phyloP scores from a whole-genome alignment of 495 filamentous ascomycete genomes.

The Podospora anserina region DNA sequence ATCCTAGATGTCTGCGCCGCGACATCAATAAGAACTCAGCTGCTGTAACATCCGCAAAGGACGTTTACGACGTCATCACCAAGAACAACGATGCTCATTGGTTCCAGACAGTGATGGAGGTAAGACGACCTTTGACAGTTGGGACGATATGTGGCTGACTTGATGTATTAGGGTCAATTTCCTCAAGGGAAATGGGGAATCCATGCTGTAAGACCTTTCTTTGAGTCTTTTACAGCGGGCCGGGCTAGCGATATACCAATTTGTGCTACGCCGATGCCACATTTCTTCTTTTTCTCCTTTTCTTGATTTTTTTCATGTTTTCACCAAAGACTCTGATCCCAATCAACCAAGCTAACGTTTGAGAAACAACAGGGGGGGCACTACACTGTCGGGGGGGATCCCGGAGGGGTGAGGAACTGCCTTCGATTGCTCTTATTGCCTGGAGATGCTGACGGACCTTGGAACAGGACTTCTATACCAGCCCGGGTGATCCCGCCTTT shows the following conservation, averaged over 20 bases:
- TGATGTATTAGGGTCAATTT: constrained; percentile 16
- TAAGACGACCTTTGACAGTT: not conserved
- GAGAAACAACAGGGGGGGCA: constrained; percentile 49
- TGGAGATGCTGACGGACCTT: too few species aligned
- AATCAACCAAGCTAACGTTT: too few species aligned
- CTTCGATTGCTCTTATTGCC: too few species aligned
- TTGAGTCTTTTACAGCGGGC: too few species aligned
- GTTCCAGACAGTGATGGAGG: constrained; percentile 50
- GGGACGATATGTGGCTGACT: not conserved
- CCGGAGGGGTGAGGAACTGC: constrained; percentile 25
- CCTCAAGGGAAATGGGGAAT: constrained; percentile 45
- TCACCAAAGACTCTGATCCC: too few species aligned
- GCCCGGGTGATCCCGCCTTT: constrained; percentile 64
- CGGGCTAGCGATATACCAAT: too few species aligned
- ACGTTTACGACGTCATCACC: constrained; percentile 39
- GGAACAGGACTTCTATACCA: constrained; percentile 50
- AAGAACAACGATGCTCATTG: constrained; percentile 43
- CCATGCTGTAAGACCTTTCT: constrained; percentile 37
- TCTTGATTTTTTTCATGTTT: too few species aligned
- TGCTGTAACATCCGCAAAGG: constrained; percentile 37
- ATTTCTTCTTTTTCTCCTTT: too few species aligned
- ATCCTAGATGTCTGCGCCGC: constrained; percentile 64
- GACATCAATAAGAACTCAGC: constrained; percentile 57
- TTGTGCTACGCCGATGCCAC: too few species aligned
- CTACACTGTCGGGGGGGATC: constrained; percentile 40